Evolutionary conservation across 2,329 filamentous ascomycete species (phyloP), one percentile per base, ranked within the genome.

Genomic region (Sporothrix mexicana): DNA sequence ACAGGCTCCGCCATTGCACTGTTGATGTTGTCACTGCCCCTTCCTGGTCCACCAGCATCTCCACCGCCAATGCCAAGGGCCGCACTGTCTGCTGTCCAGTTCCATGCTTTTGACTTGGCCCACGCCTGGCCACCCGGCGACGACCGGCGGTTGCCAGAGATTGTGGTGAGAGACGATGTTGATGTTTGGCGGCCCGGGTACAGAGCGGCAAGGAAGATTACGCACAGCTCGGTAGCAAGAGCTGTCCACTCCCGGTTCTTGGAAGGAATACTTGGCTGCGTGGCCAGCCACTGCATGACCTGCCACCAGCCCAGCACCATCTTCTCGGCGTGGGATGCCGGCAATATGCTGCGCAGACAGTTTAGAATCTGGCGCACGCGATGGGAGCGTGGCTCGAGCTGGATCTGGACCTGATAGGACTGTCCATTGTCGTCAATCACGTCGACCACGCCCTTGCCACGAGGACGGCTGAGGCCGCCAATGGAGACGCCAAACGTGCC

Each of bases 231-330:
- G 10, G 92, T 85, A 2, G 89, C 84, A 64, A 92, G 79, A 1
- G 90, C 88, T 3, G 91, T 91, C 92, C 92, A 95, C 79, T 95
- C 93, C 1, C 83, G 73, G 74, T 91, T 86, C 3, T 81, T 80
- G 15, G 84, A 79, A 8, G 83, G 78, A 3, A 85, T 81, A 0
- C 71, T 70, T 3, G 75, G 57, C 13, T 73, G 74, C 7, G 70
- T 78, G 43, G 83, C 82, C 55, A 93, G 83, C 92, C 92, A 95
- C 74, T 89, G 88, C 81, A 92, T 87, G 23, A 88, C 85, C 78
- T 93, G 90, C 87, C 92, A 92, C 91, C 92, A 95, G 1, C 87
- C 89, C 10, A 90, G 86, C 72, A 93, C 82, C 10, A 94, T 81
- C 36, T 84, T 92, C 82, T 84, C 91, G 74, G 82, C 88, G 55